phyloP scores from a whole-genome alignment of 108 stramenopile genomes.

The Skeletonema potamos region DNA sequence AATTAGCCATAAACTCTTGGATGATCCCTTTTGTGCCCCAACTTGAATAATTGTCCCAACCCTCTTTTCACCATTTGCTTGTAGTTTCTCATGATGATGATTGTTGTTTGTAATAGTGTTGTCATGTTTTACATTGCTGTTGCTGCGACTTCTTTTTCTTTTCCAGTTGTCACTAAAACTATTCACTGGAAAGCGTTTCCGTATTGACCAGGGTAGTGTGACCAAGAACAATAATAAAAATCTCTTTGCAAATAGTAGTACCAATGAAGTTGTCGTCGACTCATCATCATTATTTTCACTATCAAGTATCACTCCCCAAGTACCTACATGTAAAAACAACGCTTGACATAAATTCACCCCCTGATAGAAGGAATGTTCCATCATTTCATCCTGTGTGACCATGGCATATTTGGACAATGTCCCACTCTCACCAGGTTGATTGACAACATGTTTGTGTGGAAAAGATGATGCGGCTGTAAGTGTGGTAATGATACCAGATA shows the following conservation, averaged over 20 bases:
- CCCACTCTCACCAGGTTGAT: constrained; percentile 64
- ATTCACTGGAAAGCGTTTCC: constrained; percentile 74
- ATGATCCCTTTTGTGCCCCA: constrained; percentile 14
- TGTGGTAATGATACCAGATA: constrained; percentile 58
- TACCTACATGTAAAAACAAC: constrained; percentile 56
- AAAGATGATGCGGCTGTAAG: constrained; percentile 76
- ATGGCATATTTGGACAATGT: constrained; percentile 66
- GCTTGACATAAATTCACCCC: constrained; percentile 72
- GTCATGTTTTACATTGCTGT: background rate
- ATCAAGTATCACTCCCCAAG: background rate
- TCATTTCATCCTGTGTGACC: constrained; percentile 87
- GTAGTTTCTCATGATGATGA: background rate
- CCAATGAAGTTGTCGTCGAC: background rate
- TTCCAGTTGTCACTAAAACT: constrained; percentile 69
- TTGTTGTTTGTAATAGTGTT: constrained; percentile 19
- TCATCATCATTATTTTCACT: background rate
- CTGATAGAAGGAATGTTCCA: constrained; percentile 89
- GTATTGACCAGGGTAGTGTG: constrained; percentile 71
- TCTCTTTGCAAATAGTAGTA: background rate
- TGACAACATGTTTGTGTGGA: constrained; percentile 58
- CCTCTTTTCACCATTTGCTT: background rate
- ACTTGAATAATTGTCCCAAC: no score
- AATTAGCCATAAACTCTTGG: background rate
- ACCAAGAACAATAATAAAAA: constrained; percentile 40
- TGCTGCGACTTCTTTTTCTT: no score